Evolutionary conservation across 805 yeast species (phyloP).

Genomic region (Pichia eremophila): DNA sequence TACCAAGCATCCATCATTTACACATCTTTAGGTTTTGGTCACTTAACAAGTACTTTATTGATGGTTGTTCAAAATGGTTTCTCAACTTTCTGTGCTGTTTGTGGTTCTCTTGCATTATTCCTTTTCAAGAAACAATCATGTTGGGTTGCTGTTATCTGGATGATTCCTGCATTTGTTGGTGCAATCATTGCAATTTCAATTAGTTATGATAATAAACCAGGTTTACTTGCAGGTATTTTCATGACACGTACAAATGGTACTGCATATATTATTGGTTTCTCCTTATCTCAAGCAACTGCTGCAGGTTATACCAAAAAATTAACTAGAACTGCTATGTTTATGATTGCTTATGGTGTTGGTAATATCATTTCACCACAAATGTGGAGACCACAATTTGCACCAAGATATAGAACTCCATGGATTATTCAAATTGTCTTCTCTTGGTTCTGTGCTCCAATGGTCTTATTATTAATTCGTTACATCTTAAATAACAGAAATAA

Average conservation of each 20-base stretch:
- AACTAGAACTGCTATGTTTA: constrained; percentile 34
- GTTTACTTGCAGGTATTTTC: constrained; percentile 27
- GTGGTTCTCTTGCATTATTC: constrained; percentile 10
- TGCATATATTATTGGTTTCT: constrained; percentile 17
- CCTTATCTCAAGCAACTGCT: constrained; percentile 26
- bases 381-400: constrained; percentile 37
- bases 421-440: constrained; percentile 40
- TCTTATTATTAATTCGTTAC: constrained; percentile 32
- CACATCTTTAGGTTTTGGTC: constrained; percentile 11
- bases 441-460: constrained; percentile 34
- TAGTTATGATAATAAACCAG: constrained; percentile 32
- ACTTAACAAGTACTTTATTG: constrained; percentile 13
- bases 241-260: constrained; percentile 10
- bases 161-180: constrained; percentile 35
- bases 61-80: constrained; percentile 17
- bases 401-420: constrained; percentile 39
- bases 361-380: constrained; percentile 46
- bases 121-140: constrained; percentile 20
- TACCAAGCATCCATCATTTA: constrained; percentile 15
- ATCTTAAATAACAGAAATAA: constrained; percentile 27
- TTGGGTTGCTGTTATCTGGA: constrained; percentile 25
- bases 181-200: constrained; percentile 34
- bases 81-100: constrained; percentile 11
- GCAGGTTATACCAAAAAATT: constrained; percentile 44
- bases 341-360: constrained; percentile 37